These are phyloP conservation scores for Pseudozyma sp. DNA, from an alignment of 1,284 basidiomycete genomes.

Conservation along the genomic window DNA sequence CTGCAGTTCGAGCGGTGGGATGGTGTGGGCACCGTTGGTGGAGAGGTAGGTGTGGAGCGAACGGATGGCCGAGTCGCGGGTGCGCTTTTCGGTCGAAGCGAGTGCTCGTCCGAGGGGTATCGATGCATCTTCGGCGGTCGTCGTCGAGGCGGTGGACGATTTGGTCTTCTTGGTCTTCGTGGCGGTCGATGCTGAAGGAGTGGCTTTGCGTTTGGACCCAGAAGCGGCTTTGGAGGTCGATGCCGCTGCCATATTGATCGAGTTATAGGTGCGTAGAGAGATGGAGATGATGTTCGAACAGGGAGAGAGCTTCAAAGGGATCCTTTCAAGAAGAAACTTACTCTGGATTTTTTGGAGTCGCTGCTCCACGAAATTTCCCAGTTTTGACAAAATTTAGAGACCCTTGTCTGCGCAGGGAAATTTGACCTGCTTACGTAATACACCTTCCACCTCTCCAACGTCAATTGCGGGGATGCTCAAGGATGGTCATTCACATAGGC, in stretches of 20 bases:
- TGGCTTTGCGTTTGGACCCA: slow-evolving; percentile 25
- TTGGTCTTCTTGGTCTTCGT: slow-evolving; percentile 18
- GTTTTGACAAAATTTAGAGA: slow-evolving; percentile 15
- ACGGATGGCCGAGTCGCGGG: slow-evolving; percentile 84
- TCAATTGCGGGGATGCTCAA: too few relatives aligned
- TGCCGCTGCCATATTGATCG: not conserved
- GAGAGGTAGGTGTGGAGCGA: slow-evolving; percentile 76
- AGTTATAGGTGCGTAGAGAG: not conserved
- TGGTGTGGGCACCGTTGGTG: slow-evolving; percentile 52
- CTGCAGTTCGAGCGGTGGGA: slow-evolving; percentile 81
- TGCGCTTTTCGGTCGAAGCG: slow-evolving; percentile 73
- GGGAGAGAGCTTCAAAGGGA: not conserved
- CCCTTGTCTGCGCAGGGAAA: slow-evolving; percentile 3
- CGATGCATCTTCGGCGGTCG: slow-evolving; percentile 10
- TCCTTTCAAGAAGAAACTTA: slow-evolving; percentile 1
- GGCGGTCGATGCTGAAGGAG: not conserved
- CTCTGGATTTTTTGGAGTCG: not conserved
- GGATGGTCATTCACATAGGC: too few relatives aligned
- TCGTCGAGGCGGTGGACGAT: not conserved
- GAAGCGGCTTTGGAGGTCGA: slow-evolving; percentile 9
- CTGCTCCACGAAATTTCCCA: slow-evolving; percentile 19
- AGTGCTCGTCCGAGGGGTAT: slow-evolving; percentile 61
- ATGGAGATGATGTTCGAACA: not conserved
- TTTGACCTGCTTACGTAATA: slow-evolving; percentile 31
- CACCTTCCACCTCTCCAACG: not conserved